Evolutionary conservation across 164 flowering plant genomes (phyloP).

Genomic region (Liquidambar formosana): DNA sequence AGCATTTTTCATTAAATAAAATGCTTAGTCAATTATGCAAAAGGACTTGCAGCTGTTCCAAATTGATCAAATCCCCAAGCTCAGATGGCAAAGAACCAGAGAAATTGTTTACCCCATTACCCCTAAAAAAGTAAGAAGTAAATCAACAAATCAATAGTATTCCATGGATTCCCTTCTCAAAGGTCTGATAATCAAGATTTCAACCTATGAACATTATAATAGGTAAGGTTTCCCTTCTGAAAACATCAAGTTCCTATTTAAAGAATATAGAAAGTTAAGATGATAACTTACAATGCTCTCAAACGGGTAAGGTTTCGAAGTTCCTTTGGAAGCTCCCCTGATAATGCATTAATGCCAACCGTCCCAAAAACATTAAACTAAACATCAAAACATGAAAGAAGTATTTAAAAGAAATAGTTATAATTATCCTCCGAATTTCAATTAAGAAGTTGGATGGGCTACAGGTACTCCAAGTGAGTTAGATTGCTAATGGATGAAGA

Average conservation of each 20-base stretch:
- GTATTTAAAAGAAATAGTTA: too few species aligned
- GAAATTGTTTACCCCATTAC: conserved; percentile 35
- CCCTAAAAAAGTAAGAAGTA: conserved; percentile 15
- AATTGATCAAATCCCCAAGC: conserved; percentile 31
- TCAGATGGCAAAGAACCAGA: conserved; percentile 42
- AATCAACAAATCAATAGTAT: not conserved
- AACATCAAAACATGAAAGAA: not conserved
- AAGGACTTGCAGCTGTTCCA: conserved; percentile 30
- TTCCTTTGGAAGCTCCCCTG: conserved; percentile 44
- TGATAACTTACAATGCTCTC: conserved; percentile 36
- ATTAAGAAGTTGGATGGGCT: not conserved
- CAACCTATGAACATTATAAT: too few species aligned
- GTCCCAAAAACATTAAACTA: too few species aligned
- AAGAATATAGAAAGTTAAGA: not conserved
- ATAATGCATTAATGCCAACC: conserved; percentile 38
- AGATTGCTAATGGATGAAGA: conserved; percentile 55
- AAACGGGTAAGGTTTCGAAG: conserved; percentile 55
- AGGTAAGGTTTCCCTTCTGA: too few species aligned
- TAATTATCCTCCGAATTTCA: not conserved
- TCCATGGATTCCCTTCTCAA: too few species aligned
- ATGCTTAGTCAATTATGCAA: too few species aligned
- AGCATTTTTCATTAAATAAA: not conserved
- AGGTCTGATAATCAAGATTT: too few species aligned
- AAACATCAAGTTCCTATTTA: not conserved
- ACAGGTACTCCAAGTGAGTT: conserved; percentile 53